Base-by-base conservation (phyloP, 2,329 filamentous ascomycete species). In the Parascedosporium putredinis region DNA sequence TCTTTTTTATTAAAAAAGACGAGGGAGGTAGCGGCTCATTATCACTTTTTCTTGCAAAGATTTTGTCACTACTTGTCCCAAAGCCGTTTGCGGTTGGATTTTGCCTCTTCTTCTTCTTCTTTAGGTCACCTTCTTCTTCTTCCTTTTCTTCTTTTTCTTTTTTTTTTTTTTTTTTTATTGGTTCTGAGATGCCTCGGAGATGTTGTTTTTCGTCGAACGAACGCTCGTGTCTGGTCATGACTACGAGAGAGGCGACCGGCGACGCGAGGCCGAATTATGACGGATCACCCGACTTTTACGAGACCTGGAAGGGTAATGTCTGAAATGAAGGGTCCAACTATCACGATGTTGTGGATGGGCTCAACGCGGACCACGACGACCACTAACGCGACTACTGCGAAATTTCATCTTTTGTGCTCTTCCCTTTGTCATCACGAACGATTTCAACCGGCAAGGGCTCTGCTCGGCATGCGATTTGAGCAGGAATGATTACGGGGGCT, bases 391-490 rank as follows among this genome's bases (percentile, higher is more conserved):
- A n/a, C 27, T 12, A 47, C 31, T 40, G 34, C 45, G 45, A 47
- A 29, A 47, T 33, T 47, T 47, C 12, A 9, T 47, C 24, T 47
- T 40, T 38, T 23, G 33, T 24, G 45, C 45, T 23, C 31, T 47
- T 36, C 23, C n/a, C 10, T 25, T 47, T 36, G 31, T 25, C n/a
- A 25, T 14, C 12, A 38, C 18, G 31, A 23, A 16, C 33, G 10
- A 25, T 24, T 27, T 23, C 22, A 12, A 36, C 45, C 16, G 14
- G 45, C n/a, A 47, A 42, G 16, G 53, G 57, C 49, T 51, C 52
- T 55, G 55, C 52, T 45, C 29, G n/a, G 46, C 47, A 51, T 52
- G 51, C 53, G 54, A 51, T 45, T 47, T 55, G 52, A 57, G 57
- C 56, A 52, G 57, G 57, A 56, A 54, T 48, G 55, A 58, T 55